Evolutionary conservation across 1,284 basidiomycete species (phyloP).

Genomic region (Cryptococcus sp.): DNA sequence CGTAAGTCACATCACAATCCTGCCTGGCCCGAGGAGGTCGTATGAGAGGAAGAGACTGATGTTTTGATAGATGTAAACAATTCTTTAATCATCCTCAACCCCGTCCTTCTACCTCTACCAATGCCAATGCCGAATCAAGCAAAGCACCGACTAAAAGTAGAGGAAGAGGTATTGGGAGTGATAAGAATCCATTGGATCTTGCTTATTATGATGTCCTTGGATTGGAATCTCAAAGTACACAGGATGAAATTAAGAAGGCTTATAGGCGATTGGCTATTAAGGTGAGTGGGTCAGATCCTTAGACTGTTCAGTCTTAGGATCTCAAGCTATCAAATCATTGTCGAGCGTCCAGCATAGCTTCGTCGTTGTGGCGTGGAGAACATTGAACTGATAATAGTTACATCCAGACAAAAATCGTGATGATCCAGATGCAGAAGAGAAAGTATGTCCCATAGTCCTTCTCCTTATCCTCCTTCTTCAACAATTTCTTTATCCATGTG

Average conservation of each 20-base stretch:
- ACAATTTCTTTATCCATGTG: not conserved
- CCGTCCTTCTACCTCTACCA: conserved; percentile 18
- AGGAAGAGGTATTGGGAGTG: conserved; percentile 69
- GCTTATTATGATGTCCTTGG: conserved; percentile 66
- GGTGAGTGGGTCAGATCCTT: conserved; percentile 49
- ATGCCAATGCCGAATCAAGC: not conserved
- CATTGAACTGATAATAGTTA: conserved; percentile 21
- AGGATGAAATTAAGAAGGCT: conserved; percentile 76
- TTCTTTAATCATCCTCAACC: conserved; percentile 40
- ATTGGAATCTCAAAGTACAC: conserved; percentile 35
- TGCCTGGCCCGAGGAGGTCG: not conserved
- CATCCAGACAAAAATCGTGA: conserved; percentile 72
- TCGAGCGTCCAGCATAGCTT: no score
- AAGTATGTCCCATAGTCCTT: conserved; percentile 44
- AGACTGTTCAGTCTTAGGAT: no score
- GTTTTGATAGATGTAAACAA: conserved; percentile 20
- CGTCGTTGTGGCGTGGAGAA: no score
- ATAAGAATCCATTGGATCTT: conserved; percentile 82
- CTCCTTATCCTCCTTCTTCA: not conserved
- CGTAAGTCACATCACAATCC: conserved; percentile 48
- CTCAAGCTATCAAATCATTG: no score
- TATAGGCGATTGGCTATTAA: conserved; percentile 94
- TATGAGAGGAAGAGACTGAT: not conserved
- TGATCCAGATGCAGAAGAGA: conserved; percentile 85
- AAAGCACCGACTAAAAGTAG: conserved; percentile 46